Percentiles rank a stretch among this genome's conserved stretches.
Conservation (phyloP, 345 rosid species). For the Barbarea vulgaris region DNA sequence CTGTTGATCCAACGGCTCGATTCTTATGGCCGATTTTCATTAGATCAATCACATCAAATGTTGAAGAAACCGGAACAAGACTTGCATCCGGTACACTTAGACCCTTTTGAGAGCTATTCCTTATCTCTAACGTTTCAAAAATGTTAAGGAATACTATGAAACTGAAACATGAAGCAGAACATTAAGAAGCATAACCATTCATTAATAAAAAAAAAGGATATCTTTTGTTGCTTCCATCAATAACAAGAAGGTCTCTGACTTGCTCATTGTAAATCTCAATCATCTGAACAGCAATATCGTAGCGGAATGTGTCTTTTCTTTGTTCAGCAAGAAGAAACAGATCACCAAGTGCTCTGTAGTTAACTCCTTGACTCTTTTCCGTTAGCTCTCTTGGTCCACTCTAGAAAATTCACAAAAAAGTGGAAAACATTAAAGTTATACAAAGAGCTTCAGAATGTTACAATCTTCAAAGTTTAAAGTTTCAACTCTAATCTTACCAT, state of each 20-base stretch:
- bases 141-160: conserved; percentile 49
- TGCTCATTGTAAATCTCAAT: conserved; percentile 97
- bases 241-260: conserved; percentile 87
- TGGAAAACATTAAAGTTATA: conserved; percentile 6
- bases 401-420: conserved; percentile 48
- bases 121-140: conserved; percentile 77
- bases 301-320: conserved; percentile 73
- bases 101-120: conserved; percentile 89
- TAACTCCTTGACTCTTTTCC: conserved; percentile 85
- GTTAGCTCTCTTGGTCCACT: conserved; percentile 84
- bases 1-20: conserved; percentile 94
- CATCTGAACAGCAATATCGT: conserved; percentile 93
- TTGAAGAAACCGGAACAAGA: conserved; percentile 78
- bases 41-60: conserved; percentile 81
- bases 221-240: conserved; percentile 92
- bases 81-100: conserved; percentile 94
- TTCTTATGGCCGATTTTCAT: conserved; percentile 92
- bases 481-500: conserved; percentile 63
- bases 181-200: conserved; percentile 12
- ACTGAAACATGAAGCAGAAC: background rate
- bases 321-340: conserved; percentile 85
- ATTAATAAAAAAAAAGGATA: conserved; percentile 67
- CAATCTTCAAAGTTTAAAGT: conserved; percentile 22
- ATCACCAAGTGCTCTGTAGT: conserved; percentile 91
- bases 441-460: conserved; percentile 5